These are phyloP conservation scores for Scleromitrula shiraiana DNA, from an alignment of 2,329 filamentous ascomycete species.

Conservation along the genomic window DNA sequence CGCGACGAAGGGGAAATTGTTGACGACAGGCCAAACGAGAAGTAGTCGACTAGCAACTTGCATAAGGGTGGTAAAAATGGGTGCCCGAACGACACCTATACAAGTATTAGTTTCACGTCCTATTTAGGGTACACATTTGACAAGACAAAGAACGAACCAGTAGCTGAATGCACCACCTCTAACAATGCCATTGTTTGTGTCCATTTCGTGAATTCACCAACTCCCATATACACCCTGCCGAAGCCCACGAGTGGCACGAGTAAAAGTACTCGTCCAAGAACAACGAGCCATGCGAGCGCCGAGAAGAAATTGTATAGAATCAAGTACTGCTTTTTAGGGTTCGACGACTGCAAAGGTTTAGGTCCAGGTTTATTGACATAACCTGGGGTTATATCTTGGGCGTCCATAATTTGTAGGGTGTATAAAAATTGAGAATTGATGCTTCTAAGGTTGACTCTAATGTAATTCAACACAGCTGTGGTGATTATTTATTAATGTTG, in stretches of 20 bases:
- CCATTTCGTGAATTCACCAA: slow-evolving; percentile 63
- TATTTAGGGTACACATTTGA: no score
- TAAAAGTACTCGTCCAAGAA: slow-evolving; percentile 59
- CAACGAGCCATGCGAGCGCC: slow-evolving; percentile 67
- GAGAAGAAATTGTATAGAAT: slow-evolving; percentile 78
- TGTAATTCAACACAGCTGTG: no score
- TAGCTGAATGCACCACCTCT: slow-evolving; percentile 73
- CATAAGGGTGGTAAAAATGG: slow-evolving; percentile 77
- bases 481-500: no score
- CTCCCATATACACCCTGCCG: slow-evolving; percentile 49
- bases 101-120: no score
- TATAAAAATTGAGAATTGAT: no score
- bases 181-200: slow-evolving; percentile 78
- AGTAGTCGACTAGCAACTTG: slow-evolving; percentile 83
- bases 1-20: slow-evolving; percentile 62
- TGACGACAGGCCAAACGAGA: slow-evolving; percentile 79
- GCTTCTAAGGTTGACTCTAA: no score
- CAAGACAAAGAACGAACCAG: slow-evolving; percentile 48
- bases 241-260: slow-evolving; percentile 48
- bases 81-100: slow-evolving; percentile 77
- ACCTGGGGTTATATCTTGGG: slow-evolving; percentile 8
- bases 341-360: slow-evolving; percentile 30
- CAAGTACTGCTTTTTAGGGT: slow-evolving; percentile 60
- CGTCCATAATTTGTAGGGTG: slow-evolving; percentile 19
- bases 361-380: slow-evolving; percentile 16